Conservation (phyloP, 306 rosid species). For the Ceratonia siliqua region DNA sequence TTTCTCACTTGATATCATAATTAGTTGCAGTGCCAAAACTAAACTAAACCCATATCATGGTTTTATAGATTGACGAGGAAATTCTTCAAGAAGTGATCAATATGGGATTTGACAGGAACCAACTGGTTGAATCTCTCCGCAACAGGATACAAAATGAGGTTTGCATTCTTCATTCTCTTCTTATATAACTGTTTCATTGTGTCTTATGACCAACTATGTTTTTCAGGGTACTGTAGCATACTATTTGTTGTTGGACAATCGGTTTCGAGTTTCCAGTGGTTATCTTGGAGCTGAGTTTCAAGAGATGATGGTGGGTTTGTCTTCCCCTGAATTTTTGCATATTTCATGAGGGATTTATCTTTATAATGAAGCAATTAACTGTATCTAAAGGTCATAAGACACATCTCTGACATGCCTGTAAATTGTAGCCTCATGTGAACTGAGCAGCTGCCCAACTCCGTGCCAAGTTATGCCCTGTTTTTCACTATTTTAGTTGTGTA, state of each 20-base stretch:
- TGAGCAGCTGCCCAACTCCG: constrained; percentile 5
- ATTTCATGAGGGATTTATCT: constrained; percentile 3
- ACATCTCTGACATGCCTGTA: constrained; percentile 1
- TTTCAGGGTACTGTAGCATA: constrained; percentile 98
- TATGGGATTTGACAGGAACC: constrained; percentile 82
- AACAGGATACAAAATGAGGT: constrained; percentile 92
- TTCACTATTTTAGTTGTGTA: constrained; percentile 12
- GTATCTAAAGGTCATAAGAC: not conserved
- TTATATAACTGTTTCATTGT: not conserved
- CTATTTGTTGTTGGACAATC: constrained; percentile 78
- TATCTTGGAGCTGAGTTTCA: constrained; percentile 95
- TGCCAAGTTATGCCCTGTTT: constrained; percentile 2
- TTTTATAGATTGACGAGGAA: constrained; percentile 84
- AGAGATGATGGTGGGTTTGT: constrained; percentile 69
- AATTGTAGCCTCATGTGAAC: constrained; percentile 8
- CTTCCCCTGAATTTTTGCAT: constrained; percentile 1
- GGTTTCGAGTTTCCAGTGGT: constrained; percentile 79
- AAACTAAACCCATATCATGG: constrained; percentile 5
- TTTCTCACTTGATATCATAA: constrained; percentile 10
- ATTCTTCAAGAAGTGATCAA: constrained; percentile 80
- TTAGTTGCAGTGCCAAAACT: not conserved
- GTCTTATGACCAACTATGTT: constrained; percentile 29
- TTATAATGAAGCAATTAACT: constrained; percentile 11
- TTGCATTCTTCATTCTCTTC: constrained; percentile 31
- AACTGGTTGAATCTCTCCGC: constrained; percentile 73